These are phyloP conservation scores for Diaporthe helianthi DNA, from an alignment of 2,329 filamentous ascomycete species.

Conservation along the genomic window DNA sequence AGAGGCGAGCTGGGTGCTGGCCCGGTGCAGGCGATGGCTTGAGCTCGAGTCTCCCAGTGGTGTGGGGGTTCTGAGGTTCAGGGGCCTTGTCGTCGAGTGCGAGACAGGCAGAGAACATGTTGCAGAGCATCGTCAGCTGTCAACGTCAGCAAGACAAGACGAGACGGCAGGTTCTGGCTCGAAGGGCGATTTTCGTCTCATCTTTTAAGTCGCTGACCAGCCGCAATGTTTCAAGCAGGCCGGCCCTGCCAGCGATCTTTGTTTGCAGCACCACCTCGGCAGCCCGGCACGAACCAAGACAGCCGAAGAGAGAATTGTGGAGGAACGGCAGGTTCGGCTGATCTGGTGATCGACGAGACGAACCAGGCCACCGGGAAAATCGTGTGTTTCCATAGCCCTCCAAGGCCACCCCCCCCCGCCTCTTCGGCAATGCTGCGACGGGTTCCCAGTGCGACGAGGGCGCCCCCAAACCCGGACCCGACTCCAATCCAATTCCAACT, in stretches of 20 bases:
- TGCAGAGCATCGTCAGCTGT: constrained; percentile 32
- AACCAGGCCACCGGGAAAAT: constrained; percentile 24
- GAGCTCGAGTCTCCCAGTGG: constrained; percentile 27
- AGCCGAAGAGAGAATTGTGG: constrained; percentile 2
- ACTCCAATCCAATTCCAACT: background rate
- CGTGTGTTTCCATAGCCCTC: constrained; percentile 4
- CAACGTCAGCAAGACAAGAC: constrained; percentile 23
- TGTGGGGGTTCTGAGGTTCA: no score
- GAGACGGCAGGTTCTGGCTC: constrained; percentile 9
- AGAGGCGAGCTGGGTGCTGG: background rate
- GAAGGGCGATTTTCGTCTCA: constrained; percentile 33
- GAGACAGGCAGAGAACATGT: constrained; percentile 7
- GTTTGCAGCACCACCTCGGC: background rate
- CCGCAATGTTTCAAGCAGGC: constrained; percentile 33
- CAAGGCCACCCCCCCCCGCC: background rate
- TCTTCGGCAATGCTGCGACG: background rate
- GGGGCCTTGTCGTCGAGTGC: constrained; percentile 6
- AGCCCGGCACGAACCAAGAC: constrained; percentile 14
- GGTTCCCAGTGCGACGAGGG: background rate
- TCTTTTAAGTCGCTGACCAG: constrained; percentile 23
- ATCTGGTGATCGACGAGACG: constrained; percentile 28
- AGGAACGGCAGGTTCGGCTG: constrained; percentile 13
- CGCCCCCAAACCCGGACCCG: background rate
- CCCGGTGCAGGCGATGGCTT: constrained; percentile 20
- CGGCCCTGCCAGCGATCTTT: constrained; percentile 18